Conservation (phyloP, 2,329 filamentous ascomycete genomes). For the Macrophomina pseudophaseolina region DNA sequence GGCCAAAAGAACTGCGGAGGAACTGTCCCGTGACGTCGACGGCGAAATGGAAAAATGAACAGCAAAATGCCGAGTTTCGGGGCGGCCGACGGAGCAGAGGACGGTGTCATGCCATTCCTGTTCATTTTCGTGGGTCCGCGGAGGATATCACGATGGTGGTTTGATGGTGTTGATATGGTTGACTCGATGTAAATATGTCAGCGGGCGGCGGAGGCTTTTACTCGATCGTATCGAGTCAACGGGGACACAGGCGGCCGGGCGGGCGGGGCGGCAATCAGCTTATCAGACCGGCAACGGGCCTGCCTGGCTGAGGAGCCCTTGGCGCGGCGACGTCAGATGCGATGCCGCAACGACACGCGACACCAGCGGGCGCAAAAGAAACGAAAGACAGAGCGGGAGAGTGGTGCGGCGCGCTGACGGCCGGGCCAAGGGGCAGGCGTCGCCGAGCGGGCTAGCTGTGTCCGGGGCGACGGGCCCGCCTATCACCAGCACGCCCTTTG, state of each 20-base stretch:
- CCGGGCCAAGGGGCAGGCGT: too few species aligned
- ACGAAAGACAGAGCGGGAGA: neutral
- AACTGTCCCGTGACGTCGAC: neutral
- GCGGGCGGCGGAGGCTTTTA: constrained; percentile 1
- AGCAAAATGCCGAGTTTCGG: neutral
- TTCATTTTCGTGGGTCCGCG: neutral
- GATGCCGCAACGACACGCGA: neutral
- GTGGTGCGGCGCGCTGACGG: too few species aligned
- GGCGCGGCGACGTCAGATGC: constrained; percentile 11
- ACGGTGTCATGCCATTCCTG: neutral
- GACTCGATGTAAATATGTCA: constrained; percentile 23
- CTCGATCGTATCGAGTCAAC: constrained; percentile 21
- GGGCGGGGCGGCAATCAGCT: constrained; percentile 14
- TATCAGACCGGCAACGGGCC: constrained; percentile 13
- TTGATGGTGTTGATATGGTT: constrained; percentile 24
- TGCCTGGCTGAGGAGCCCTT: too few species aligned
- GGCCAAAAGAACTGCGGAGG: neutral
- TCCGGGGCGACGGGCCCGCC: neutral
- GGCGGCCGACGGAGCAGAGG: neutral
- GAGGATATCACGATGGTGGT: neutral
- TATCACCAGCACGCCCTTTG: neutral
- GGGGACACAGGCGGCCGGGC: neutral
- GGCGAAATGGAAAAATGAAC: neutral
- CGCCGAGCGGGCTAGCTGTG: neutral
- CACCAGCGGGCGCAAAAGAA: too few species aligned